A percentile compares a stretch with the other conserved stretches of the same genome.
Evolutionary conservation across 2,329 filamentous ascomycete genomes (phyloP).

Genomic region (Leptographium lundbergii): DNA sequence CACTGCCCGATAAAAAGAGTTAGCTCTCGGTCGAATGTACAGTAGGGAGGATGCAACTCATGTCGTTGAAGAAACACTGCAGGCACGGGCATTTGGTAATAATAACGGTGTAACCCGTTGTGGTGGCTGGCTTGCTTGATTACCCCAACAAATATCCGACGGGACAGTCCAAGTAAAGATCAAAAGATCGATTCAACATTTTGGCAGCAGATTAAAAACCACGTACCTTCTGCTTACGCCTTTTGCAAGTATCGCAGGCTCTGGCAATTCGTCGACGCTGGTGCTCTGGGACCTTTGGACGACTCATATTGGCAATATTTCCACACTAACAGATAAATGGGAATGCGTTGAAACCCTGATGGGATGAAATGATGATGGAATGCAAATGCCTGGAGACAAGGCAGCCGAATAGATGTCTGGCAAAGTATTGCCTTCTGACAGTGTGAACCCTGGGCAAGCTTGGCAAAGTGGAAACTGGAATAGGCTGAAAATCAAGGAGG

Average conservation of each 20-base stretch:
- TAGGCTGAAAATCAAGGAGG: background rate
- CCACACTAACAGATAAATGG: background rate
- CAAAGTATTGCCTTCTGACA: background rate
- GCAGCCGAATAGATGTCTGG: background rate
- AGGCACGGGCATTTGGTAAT: background rate
- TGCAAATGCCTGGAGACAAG: background rate
- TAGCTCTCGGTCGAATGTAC: background rate
- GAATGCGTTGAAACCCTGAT: too few relatives aligned
- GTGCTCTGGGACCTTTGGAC: conserved; percentile 42
- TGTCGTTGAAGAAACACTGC: background rate
- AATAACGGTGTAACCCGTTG: background rate
- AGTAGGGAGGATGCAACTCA: background rate
- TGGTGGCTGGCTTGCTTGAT: too few relatives aligned
- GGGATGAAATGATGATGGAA: background rate
- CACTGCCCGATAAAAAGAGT: conserved; percentile 28
- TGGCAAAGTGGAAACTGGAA: background rate
- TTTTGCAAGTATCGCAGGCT: conserved; percentile 53
- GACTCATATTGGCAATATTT: conserved; percentile 26
- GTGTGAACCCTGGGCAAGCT: background rate
- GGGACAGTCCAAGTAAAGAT: background rate
- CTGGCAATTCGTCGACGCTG: conserved; percentile 50
- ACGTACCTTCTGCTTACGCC: conserved; percentile 54
- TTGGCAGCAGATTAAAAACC: background rate
- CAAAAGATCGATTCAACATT: too few relatives aligned
- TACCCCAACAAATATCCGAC: too few relatives aligned